Base-by-base conservation (phyloP, 345 rosid genomes). In the Bruguiera sexangula region DNA sequence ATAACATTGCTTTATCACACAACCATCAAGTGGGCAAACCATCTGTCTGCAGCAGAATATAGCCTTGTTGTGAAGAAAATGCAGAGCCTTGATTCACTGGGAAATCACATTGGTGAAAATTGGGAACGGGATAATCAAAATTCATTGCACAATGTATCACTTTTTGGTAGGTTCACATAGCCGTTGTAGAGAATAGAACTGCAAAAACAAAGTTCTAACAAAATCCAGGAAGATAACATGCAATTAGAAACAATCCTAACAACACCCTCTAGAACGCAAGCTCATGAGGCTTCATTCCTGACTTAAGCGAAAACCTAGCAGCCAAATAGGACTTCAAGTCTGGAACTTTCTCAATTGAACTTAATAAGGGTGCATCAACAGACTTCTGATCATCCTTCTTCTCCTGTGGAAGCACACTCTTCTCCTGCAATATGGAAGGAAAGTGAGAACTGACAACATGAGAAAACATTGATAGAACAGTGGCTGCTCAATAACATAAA, bases 301-400 rank as follows among this genome's bases (percentile, higher is more conserved):
- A 69, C 53, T 72, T 72, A 16, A 77, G 69, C 6, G 98, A 91
- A 77, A 93, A 93, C 75, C 97, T 88, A 24, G 97, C 92, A 5
- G 80, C 94, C 75, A 93, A 77, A 70, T 93, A 93, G n/a, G 81
- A 69, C 86, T 82, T 93, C 86, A 93, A 81, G 46, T 93, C 92
- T 10, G 88, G 85, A 36, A 93, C 91, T 29, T 73, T 71, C 70
- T 91, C 97, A 53, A 93, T 85, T 70, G 86, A 46, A 69, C 86
- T 86, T 64, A 93, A 70, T 73, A 93, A 57, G 15, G 82, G 65
- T 11, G 89, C 31, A 53, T 93, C 98, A 0, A 93, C 79, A 1
- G 85, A 51, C 68, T 93, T 91, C 83, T 91, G 98, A 57, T 91
- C 91, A 1, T 93, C 98, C 70, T 91, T 93, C 82, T 83, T 91